phyloP scores from a whole-genome alignment of 2,329 filamentous ascomycete genomes.

The Westerdykella sp. region DNA sequence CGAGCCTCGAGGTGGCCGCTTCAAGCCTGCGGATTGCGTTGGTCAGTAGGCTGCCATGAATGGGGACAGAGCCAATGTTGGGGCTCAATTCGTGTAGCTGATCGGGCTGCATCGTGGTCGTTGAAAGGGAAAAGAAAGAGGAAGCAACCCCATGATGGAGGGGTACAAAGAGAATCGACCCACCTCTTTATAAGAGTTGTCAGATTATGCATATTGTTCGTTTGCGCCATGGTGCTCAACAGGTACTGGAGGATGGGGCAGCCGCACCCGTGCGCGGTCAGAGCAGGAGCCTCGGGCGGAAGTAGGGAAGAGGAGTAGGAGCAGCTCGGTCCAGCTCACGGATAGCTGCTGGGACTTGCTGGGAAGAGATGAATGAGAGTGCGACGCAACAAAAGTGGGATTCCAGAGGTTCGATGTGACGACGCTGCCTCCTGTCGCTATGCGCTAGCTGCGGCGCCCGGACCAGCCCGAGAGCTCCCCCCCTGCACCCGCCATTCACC shows the following conservation, averaged over 20 bases:
- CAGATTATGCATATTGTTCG: slow-evolving; percentile 86
- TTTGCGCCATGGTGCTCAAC: slow-evolving; percentile 53
- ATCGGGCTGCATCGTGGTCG: slow-evolving; percentile 8
- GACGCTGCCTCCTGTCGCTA: slow-evolving; percentile 6
- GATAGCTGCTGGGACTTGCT: background rate
- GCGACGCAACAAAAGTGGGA: slow-evolving; percentile 4
- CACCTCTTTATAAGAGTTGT: slow-evolving; percentile 98
- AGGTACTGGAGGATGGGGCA: slow-evolving; percentile 6
- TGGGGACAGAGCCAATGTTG: slow-evolving; percentile 14
- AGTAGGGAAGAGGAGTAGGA: slow-evolving; percentile 3
- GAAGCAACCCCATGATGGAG: background rate
- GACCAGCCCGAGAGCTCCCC: slow-evolving; percentile 11
- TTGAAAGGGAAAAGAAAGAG: slow-evolving; percentile 1
- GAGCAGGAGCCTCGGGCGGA: slow-evolving; percentile 8
- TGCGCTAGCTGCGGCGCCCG: slow-evolving; percentile 7
- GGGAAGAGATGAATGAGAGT: slow-evolving; percentile 4
- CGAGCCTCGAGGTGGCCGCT: slow-evolving; percentile 89
- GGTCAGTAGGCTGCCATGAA: slow-evolving; percentile 44
- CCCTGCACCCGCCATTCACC: slow-evolving; percentile 9
- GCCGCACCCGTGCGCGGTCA: slow-evolving; percentile 13
- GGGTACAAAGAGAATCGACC: slow-evolving; percentile 26
- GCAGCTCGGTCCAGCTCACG: background rate
- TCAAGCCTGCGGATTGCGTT: slow-evolving; percentile 65
- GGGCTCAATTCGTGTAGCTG: slow-evolving; percentile 3
- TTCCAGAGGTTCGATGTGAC: background rate